Base-by-base conservation (phyloP, 2,329 filamentous ascomycete genomes). In the Alternaria sp. region DNA sequence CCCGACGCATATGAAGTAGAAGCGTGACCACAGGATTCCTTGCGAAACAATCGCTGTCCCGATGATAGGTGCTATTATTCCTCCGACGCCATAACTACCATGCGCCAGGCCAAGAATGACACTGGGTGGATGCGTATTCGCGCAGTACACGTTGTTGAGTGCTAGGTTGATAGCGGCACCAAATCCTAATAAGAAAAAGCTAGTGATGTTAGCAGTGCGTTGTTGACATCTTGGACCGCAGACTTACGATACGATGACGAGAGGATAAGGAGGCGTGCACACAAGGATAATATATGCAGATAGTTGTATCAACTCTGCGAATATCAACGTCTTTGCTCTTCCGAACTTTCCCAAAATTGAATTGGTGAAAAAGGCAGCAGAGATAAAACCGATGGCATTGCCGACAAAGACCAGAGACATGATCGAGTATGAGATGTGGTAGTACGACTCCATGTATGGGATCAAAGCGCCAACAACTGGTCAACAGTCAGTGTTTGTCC, bases 361-460 rank as follows among this genome's bases (percentile, higher is more conserved):
- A 70, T 93, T 89, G n/a, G 90, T 85, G 63, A 90, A 83, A 38
- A 89, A 86, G 1, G 92, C 92, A 1, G 90, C 90, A 12, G 85
- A 77, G 71, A 96, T 89, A 80, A 93, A 96, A 16, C 92, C 92
- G 5, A 90, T 66, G 0, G 92, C 92, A 68, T 92, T 92, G 45
- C 89, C 87, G 30, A 95, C 86, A 81, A 95, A 96, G 71, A 96
- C 92, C 38, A 94, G 82, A 2, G 92, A 94, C 3, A 95, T 91
- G 9, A 92, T 79, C 3, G 89, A 90, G 75, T 95, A 94, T 43
- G 89, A 90, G 57, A 95, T 92, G 59, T 84, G 67, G 73, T 94
- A 96, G 70, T 91, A 87, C 76, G 81, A 83, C 75, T 94, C 91
- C 77, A 96, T 91, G 72, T 93, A 93, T 0, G 92, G 92, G 67